Evolutionary conservation across 2,329 filamentous ascomycete genomes (phyloP), one percentile per base, ranked within the genome.

Genomic region (Cordyceps javanica): DNA sequence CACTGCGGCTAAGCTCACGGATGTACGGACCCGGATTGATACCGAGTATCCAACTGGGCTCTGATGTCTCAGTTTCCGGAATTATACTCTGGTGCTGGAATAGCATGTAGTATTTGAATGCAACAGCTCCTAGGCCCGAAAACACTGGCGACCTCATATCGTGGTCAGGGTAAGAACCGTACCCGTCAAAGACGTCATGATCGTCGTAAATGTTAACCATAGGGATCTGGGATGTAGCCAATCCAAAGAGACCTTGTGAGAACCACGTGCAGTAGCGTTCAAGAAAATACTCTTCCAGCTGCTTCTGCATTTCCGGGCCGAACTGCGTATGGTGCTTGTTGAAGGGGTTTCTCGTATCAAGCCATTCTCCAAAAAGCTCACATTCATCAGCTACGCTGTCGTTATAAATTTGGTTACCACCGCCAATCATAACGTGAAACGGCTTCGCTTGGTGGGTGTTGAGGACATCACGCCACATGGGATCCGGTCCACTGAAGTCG

Each of bases 191-290:
- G 64, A 92, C 89, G 64, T 94, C 90, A 69, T 97, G 94, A 65
- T 97, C 94, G 70, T 97, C 93, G 79, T 89, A 97, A 71, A 99
- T 92, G 70, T 99, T 99, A 66, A 99, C 84, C 92, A 97, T 97
- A 9, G 94, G 92, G 46, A 99, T 97, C 69, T 97, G 93, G 2
- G 89, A 89, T 65, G 88, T 92, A 5, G 93, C 94, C 68, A 99
- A 82, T n/a, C 89, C 85, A 67, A 97, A 99, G 5, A 97, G 76
- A 0, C 95, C 94, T 66, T 96, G 92, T 0, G 92, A 97, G 72
- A 97, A 99, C 92, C 94, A 99, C 81, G 87, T 89, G 60, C 86
- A 85, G 67, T 99, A 99, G 21, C 90, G 83, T 59, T 96, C 82
- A 0, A 99, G 79, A 67, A 96, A 99, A 66, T 95, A 97, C 0